Percentiles rank a stretch among this genome's conserved stretches.
phyloP scores from a whole-genome alignment of 2,329 filamentous ascomycete genomes.

The Botrytis cinerea region DNA sequence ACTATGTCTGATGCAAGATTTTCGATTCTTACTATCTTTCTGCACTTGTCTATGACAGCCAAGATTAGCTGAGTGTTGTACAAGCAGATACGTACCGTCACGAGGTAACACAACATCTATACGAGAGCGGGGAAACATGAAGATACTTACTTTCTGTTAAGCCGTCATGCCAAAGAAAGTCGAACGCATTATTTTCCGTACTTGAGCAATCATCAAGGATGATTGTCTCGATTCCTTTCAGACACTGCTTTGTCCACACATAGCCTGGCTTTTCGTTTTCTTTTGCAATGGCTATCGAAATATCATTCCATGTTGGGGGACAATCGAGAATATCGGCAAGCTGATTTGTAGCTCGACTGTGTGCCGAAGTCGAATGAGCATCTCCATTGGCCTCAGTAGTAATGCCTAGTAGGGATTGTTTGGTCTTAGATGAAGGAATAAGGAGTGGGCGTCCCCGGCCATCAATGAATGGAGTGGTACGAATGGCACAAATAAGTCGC shows the following conservation, averaged over 20 bases:
- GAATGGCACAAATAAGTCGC: slow-evolving; percentile 45
- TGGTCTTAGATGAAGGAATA: slow-evolving; percentile 50
- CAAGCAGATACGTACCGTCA: background rate
- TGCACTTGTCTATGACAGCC: slow-evolving; percentile 49
- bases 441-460: slow-evolving; percentile 73
- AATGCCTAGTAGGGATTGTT: slow-evolving; percentile 58
- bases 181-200: slow-evolving; percentile 55
- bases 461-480: slow-evolving; percentile 66
- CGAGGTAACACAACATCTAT: slow-evolving; percentile 16
- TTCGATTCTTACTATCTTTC: slow-evolving; percentile 78
- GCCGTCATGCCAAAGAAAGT: slow-evolving; percentile 64
- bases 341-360: slow-evolving; percentile 69
- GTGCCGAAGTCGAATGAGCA: slow-evolving; percentile 65
- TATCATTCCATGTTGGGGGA: slow-evolving; percentile 60
- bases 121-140: background rate
- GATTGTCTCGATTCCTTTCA: slow-evolving; percentile 71
- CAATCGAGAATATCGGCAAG: slow-evolving; percentile 66
- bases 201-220: slow-evolving; percentile 78
- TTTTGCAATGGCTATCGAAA: slow-evolving; percentile 40
- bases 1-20: slow-evolving; percentile 66
- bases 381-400: slow-evolving; percentile 72
- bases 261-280: slow-evolving; percentile 44
- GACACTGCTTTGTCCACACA: slow-evolving; percentile 62
- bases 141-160: slow-evolving; percentile 55
- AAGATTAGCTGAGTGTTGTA: background rate